Evolutionary conservation across 148 eudicot species (phyloP), one percentile per base, ranked within the genome.

Genomic region (Arbutus unedo): DNA sequence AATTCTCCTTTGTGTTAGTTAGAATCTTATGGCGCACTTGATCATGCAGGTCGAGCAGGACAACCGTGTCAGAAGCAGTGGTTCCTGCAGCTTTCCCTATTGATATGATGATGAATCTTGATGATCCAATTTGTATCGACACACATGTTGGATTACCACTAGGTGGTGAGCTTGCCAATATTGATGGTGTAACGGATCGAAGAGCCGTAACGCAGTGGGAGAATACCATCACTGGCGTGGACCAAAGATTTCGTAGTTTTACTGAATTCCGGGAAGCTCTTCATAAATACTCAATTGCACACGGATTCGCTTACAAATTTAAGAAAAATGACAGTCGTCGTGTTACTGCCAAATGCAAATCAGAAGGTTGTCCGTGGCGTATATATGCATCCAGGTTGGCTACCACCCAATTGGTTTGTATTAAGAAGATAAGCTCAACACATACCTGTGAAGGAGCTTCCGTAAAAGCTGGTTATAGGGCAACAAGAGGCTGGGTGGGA

Each of bases 21-120:
- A 50, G 67, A 70, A 66, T 74, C 66, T 85, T 50, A 78, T 53
- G 48, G 49, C 55, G 51, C 16, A 41, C 62, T 78, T 79, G 81
- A 67, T 81, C 60, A 49, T 80, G 79, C 87, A 92, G 93, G 90
- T 91, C 94, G 67, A 90, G 91, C 87, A 86, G 90, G 87, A 90
- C 93, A 74, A 84, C 93, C 21, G 85, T 72, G 8, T 89, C 94
- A 79, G 95, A 85, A 77, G 88, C 92, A 59, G 85, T 76, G 49
- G 83, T 84, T 78, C 87, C 88, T 49, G 78, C 83, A 48, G 85
- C 68, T 85, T 74, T 79, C 31, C 81, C 87, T 72, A 64, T 83
- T 81, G 83, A 83, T 84, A 57, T 56, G 5, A 57, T 56, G 5
- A 77, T 81, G 76, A 82, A 76, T 48, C 48, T 84, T 51, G 85